Conservation (phyloP, 768 basidiomycete species). For the Fomitopsis serialis region DNA sequence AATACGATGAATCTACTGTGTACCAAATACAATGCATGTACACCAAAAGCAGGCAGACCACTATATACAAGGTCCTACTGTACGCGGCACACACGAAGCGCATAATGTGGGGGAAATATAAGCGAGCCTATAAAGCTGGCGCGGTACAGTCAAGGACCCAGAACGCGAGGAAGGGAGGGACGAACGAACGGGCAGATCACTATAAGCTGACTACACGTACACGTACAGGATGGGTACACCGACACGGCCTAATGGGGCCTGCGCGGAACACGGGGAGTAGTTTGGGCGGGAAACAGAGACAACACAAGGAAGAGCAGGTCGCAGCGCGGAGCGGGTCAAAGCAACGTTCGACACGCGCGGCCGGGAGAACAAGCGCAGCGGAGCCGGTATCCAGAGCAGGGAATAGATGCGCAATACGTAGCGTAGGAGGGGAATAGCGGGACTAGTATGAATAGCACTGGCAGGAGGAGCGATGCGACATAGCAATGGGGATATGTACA, state of each 20-base stretch:
- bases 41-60: background rate
- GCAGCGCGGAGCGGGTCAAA: conserved; percentile 1
- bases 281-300: no score
- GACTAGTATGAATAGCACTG: conserved; percentile 3
- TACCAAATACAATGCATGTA: conserved; percentile 1
- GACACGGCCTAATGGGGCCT: background rate
- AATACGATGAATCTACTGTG: conserved; percentile 2
- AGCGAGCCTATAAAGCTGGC: background rate
- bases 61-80: conserved; percentile 1
- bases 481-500: conserved; percentile 4
- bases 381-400: background rate
- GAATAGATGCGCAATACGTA: conserved; percentile 4
- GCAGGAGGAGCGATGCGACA: conserved; percentile 1
- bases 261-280: background rate
- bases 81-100: background rate
- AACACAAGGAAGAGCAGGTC: background rate
- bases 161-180: background rate
- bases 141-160: background rate
- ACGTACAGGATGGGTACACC: background rate
- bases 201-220: background rate
- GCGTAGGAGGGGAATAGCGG: background rate
- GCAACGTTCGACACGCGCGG: conserved; percentile 2
- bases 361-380: background rate
- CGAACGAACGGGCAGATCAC: background rate
- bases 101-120: background rate